These are phyloP conservation scores for Canariomyces notabilis DNA, from an alignment of 2,329 filamentous ascomycete species.

Conservation along the genomic window DNA sequence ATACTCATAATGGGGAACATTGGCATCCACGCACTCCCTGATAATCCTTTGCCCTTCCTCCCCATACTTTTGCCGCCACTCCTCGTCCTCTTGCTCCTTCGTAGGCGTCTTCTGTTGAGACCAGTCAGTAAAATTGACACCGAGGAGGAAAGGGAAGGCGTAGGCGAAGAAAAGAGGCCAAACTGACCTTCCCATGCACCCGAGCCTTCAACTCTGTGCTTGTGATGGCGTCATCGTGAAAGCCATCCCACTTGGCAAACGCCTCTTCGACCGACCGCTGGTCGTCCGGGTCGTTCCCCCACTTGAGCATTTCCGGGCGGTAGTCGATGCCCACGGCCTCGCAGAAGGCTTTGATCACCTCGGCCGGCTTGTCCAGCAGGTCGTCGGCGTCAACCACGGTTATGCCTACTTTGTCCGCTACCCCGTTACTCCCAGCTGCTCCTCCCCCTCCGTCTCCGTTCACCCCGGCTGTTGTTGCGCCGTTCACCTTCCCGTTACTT, in stretches of 20 bases:
- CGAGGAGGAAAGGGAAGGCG: conserved; percentile 7
- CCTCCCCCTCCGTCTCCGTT: background rate
- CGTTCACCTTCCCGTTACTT: conserved; percentile 32
- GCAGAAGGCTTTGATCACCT: conserved; percentile 74
- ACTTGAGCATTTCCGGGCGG: conserved; percentile 71
- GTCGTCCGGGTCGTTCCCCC: conserved; percentile 76
- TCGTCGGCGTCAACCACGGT: conserved; percentile 93
- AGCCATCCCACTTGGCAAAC: conserved; percentile 97
- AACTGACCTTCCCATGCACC: conserved; percentile 54
- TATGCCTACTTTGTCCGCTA: conserved; percentile 37
- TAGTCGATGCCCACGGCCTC: conserved; percentile 74
- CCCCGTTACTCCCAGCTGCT: background rate
- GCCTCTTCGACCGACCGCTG: conserved; percentile 62
- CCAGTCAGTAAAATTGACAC: background rate
- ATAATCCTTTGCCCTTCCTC: conserved; percentile 66
- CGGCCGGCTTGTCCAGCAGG: conserved; percentile 76
- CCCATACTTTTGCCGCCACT: conserved; percentile 72
- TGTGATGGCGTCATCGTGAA: conserved; percentile 89
- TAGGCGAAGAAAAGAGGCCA: conserved; percentile 6
- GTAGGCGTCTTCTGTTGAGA: conserved; percentile 53
- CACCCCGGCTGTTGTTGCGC: background rate
- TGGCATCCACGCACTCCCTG: conserved; percentile 63
- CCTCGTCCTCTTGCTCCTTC: conserved; percentile 60
- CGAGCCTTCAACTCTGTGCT: conserved; percentile 72
- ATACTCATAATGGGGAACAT: conserved; percentile 72